These are phyloP conservation scores for Dentipellis fragilis DNA, from an alignment of 768 basidiomycete species.

Conservation along the genomic window DNA sequence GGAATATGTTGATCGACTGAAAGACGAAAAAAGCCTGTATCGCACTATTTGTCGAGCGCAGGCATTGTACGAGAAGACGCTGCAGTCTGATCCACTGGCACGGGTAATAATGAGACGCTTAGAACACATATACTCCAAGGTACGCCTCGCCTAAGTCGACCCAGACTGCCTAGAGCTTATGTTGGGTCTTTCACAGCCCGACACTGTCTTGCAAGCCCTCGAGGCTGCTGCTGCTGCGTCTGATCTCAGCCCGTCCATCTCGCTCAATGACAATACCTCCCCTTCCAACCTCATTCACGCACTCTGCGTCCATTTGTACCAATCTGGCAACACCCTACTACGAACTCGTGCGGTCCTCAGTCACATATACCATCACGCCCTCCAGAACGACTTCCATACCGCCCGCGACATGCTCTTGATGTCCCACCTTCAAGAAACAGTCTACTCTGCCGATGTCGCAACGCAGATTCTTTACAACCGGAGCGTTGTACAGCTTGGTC, in stretches of 20 bases:
- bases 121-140: constrained; percentile 98
- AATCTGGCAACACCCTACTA: constrained; percentile 80
- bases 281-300: constrained; percentile 78
- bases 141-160: constrained; percentile 20
- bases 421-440: constrained; percentile 96
- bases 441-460: constrained; percentile 90
- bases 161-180: constrained; percentile 1
- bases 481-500: constrained; percentile 91
- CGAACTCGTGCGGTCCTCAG: constrained; percentile 95
- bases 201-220: constrained; percentile 83
- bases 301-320: constrained; percentile 89
- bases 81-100: constrained; percentile 67
- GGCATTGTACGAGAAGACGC: constrained; percentile 78
- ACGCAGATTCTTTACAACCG: constrained; percentile 99
- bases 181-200: constrained; percentile 50
- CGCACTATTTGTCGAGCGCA: constrained; percentile 89
- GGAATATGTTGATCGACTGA: constrained; percentile 95
- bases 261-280: constrained; percentile 41
- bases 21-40: constrained; percentile 93
- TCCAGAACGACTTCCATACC: constrained; percentile 93
- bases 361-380: constrained; percentile 94
- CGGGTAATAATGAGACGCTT: constrained; percentile 90
- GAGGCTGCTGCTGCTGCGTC: constrained; percentile 58
- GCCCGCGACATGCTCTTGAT: constrained; percentile 97
- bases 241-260: constrained; percentile 52